These are phyloP conservation scores for Ogataea nonfermentans DNA, from an alignment of 805 yeast species.

Conservation along the genomic window DNA sequence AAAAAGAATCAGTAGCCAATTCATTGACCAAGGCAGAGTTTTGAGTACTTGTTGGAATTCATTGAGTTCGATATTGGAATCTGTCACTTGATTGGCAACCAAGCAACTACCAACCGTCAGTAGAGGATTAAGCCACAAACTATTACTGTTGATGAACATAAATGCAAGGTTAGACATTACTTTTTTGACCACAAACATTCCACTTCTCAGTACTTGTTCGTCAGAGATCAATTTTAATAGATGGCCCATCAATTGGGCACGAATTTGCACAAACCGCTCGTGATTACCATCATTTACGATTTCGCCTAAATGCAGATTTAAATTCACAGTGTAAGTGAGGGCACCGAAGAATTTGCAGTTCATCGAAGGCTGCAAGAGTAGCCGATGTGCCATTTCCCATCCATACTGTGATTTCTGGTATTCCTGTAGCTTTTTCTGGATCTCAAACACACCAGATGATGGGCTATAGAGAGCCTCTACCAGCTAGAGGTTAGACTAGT, in stretches of 20 bases:
- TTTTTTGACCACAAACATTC: conserved; percentile 52
- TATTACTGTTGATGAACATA: conserved; percentile 41
- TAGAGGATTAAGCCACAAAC: conserved; percentile 43
- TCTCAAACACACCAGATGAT: conserved; percentile 37
- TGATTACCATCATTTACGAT: conserved; percentile 4
- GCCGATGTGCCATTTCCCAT: conserved; percentile 51
- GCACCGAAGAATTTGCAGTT: conserved; percentile 79
- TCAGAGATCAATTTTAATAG: conserved; percentile 16
- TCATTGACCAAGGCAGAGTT: conserved; percentile 5
- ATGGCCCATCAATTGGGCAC: conserved; percentile 13
- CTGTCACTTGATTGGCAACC: conserved; percentile 2
- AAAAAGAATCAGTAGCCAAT: conserved; percentile 31
- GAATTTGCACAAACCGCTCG: conserved; percentile 12
- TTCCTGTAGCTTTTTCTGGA: conserved; percentile 56
- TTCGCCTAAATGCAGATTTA: conserved; percentile 35
- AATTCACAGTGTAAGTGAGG: conserved; percentile 65
- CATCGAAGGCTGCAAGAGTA: conserved; percentile 41
- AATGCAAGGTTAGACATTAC: conserved; percentile 54
- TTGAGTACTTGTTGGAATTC: conserved; percentile 2
- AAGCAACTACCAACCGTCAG: conserved; percentile 23
- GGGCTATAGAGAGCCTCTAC: conserved; percentile 45
- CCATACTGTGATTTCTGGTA: conserved; percentile 60
- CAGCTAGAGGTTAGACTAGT: conserved; percentile 15
- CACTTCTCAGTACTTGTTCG: conserved; percentile 19
- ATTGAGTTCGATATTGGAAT: conserved; percentile 1